Evolutionary conservation across 768 basidiomycete genomes (phyloP), one percentile per base, ranked within the genome.

Genomic region (Collybia mongolica): DNA sequence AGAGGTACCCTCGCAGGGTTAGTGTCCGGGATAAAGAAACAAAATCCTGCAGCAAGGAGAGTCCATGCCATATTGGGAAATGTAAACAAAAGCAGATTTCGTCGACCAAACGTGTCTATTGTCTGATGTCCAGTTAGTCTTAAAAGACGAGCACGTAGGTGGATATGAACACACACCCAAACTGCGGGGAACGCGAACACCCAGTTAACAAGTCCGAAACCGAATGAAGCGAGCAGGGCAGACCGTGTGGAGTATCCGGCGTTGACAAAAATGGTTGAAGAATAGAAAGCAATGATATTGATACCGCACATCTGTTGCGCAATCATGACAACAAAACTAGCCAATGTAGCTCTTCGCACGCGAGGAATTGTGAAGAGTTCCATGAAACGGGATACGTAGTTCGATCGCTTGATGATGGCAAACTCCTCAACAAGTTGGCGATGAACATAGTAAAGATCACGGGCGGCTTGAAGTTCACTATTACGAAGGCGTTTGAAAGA

Each of bases 281-380:
- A 89, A 65, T 93, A 93, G 72, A 89, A 93, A 3, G 90, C 86
- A 59, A 71, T 72, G 59, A 84, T 84, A 65, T 90, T 90, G 68
- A 91, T 82, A 46, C 89, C 89, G 59, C 88, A 89, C 75, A 90
- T 86, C 67, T 91, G 88, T 60, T 91, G 90, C n/a, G 80, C 80
- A 61, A 93, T 86, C 78, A 80, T 76, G 46, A 79, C 77, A 11
- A 79, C 74, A 54, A 70, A 79, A 41, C 73, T 74, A 7, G 77
- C 77, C 2, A 79, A 64, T 6, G 76, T 76, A 3, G 78, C 79
- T 20, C 77, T 74, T 23, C 77, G 72, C 32, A 76, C 48, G 18
- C 91, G 83, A 4, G 88, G 87, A 19, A 92, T 69, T 11, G 80
- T 83, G 68, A 91, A 90, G 42, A 92, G 72, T 56, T 90, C 87